A percentile compares a stretch with the other conserved stretches of the same genome.
Evolutionary conservation across 1,284 basidiomycete genomes (phyloP).

Genomic region (Cutaneotrichosporon cyanovorans): DNA sequence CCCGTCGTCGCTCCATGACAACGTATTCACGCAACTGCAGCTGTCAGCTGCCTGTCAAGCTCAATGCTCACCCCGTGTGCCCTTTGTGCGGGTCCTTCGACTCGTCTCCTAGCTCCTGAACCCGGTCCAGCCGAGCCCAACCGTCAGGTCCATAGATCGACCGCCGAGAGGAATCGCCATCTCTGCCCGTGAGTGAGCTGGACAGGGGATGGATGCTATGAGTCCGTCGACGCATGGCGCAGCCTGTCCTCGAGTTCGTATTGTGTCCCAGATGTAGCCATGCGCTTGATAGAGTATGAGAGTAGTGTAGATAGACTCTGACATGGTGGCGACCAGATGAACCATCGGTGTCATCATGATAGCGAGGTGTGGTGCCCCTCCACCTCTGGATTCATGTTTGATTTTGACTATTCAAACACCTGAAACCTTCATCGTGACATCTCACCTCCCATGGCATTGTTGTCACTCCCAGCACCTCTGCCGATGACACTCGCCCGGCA

Average conservation of each 20-base stretch:
- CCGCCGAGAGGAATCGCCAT: neutral
- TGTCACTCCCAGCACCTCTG: conserved; percentile 15
- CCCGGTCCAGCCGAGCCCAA: conserved; percentile 33
- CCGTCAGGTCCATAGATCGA: conserved; percentile 10
- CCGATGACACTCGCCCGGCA: conserved; percentile 22
- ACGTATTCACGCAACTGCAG: conserved; percentile 64
- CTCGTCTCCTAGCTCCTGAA: conserved; percentile 34
- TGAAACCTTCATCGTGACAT: no score
- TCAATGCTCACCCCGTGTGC: conserved; percentile 31
- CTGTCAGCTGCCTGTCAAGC: neutral
- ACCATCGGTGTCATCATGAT: no score
- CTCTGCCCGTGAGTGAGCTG: neutral
- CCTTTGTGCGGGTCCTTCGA: conserved; percentile 11
- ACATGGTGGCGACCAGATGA: no score
- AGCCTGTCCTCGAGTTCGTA: no score
- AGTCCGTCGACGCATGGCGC: no score
- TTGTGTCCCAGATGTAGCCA: no score
- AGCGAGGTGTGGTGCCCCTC: no score
- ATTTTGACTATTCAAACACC: no score
- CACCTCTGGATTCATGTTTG: no score
- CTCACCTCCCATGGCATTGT: neutral
- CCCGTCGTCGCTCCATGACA: conserved; percentile 73
- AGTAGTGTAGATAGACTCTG: no score
- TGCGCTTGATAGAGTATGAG: no score
- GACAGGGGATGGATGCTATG: conserved; percentile 5